Percentiles rank a stretch among this genome's conserved stretches.
Evolutionary conservation across 2,329 filamentous ascomycete genomes (phyloP).

Genomic region (Verticillium dahliae): DNA sequence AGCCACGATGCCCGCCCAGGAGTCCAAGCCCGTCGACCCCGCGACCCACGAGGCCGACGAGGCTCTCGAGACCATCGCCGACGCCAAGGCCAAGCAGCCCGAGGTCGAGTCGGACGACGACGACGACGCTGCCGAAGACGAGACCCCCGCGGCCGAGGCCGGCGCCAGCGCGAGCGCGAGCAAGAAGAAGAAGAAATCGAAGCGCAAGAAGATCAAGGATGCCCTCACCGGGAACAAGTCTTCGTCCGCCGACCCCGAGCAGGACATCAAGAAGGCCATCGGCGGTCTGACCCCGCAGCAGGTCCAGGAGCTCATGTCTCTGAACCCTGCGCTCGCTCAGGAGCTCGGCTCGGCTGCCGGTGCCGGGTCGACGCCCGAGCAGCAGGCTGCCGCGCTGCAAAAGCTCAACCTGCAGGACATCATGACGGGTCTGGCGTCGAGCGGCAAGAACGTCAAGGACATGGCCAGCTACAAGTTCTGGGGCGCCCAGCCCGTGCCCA

Average conservation of each 20-base stretch:
- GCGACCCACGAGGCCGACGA: constrained; percentile 39
- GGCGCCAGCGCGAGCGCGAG: constrained; percentile 14
- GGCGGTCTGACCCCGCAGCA: constrained; percentile 49
- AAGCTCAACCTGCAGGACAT: constrained; percentile 63
- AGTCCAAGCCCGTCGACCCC: constrained; percentile 56
- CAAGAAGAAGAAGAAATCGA: constrained; percentile 56
- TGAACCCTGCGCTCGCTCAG: constrained; percentile 66
- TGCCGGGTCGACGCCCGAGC: constrained; percentile 28
- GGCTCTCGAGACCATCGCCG: constrained; percentile 26
- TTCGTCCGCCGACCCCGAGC: constrained; percentile 21
- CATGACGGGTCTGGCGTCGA: constrained; percentile 67
- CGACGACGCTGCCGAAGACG: constrained; percentile 32
- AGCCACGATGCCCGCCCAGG: constrained; percentile 43
- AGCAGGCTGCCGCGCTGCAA: constrained; percentile 48
- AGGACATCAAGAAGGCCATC: constrained; percentile 43
- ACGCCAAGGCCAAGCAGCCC: constrained; percentile 37
- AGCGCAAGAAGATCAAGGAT: constrained; percentile 54
- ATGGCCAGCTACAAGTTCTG: constrained; percentile 99
- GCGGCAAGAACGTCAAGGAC: constrained; percentile 86
- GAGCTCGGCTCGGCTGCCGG: constrained; percentile 36
- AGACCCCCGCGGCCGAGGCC: constrained; percentile 27
- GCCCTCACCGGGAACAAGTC: constrained; percentile 27
- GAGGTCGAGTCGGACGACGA: constrained; percentile 39
- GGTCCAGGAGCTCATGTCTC: constrained; percentile 59
- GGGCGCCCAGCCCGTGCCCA: constrained; percentile 92